phyloP scores from a whole-genome alignment of 2,329 filamentous ascomycete species.

The Fusarium hostae region DNA sequence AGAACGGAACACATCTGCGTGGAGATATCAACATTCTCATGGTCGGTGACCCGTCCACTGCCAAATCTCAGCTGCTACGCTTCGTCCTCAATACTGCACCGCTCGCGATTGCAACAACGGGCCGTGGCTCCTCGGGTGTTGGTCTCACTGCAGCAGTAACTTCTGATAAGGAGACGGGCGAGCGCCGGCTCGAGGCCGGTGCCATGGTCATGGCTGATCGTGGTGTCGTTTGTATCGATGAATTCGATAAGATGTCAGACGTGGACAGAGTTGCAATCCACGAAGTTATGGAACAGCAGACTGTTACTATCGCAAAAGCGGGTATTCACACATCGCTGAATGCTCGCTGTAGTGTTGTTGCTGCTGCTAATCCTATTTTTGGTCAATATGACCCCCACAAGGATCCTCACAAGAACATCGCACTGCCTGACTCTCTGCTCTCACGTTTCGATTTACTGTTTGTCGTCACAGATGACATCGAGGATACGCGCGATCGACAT shows the following conservation, averaged over 20 bases:
- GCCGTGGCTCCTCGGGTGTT: slow-evolving; percentile 94
- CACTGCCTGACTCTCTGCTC: slow-evolving; percentile 92
- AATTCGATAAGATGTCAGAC: slow-evolving; percentile 99
- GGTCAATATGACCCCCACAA: slow-evolving; percentile 99
- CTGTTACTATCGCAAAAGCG: slow-evolving; percentile 97
- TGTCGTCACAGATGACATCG: slow-evolving; percentile 97
- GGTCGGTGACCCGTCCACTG: slow-evolving; percentile 98
- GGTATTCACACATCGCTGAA: slow-evolving; percentile 98
- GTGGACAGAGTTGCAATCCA: slow-evolving; percentile 98
- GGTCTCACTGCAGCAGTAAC: slow-evolving; percentile 98
- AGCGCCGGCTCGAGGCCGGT: slow-evolving; percentile 92
- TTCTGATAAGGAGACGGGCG: slow-evolving; percentile 95
- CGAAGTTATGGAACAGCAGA: slow-evolving; percentile 99
- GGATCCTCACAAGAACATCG: slow-evolving; percentile 98
- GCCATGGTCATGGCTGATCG: slow-evolving; percentile 98
- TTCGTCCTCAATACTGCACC: slow-evolving; percentile 98
- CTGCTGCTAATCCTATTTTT: slow-evolving; percentile 96
- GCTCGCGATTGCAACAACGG: slow-evolving; percentile 95
- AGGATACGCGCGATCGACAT: slow-evolving; percentile 89
- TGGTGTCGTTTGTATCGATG: slow-evolving; percentile 98
- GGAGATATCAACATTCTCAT: slow-evolving; percentile 99
- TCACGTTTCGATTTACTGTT: slow-evolving; percentile 99
- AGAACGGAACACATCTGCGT: slow-evolving; percentile 96
- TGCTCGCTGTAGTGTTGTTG: slow-evolving; percentile 94
- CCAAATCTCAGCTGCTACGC: slow-evolving; percentile 96